A percentile compares a stretch with the other conserved stretches of the same genome.
These are phyloP conservation scores for Magnusiomyces fungicola DNA, from an alignment of 1,139 yeast genomes.

Conservation along the genomic window DNA sequence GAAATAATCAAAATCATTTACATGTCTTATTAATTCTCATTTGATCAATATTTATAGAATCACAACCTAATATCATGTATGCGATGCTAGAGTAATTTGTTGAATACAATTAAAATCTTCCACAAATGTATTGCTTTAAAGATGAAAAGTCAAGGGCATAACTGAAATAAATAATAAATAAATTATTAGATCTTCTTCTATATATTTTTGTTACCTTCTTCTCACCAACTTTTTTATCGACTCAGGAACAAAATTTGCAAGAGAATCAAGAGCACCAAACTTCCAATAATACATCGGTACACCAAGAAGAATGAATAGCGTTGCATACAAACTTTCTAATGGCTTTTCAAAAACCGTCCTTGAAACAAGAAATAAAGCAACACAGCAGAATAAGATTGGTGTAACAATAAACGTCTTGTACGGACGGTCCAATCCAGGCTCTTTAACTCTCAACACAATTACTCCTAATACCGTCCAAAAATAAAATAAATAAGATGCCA, in stretches of 20 bases:
- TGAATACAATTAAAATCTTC: too few species aligned
- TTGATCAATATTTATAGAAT: neutral
- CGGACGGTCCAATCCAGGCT: conserved; percentile 34
- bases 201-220: neutral
- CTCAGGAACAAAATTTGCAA: too few species aligned
- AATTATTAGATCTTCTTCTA: too few species aligned
- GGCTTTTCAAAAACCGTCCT: conserved; percentile 34
- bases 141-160: too few species aligned
- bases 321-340: conserved; percentile 26
- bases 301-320: conserved; percentile 29
- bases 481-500: conserved; percentile 37
- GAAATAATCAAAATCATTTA: neutral
- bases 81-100: too few species aligned
- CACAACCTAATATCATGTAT: neutral
- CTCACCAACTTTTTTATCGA: neutral
- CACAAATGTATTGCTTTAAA: too few species aligned
- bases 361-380: conserved; percentile 33
- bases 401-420: conserved; percentile 34
- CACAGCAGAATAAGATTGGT: conserved; percentile 35
- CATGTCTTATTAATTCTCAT: neutral
- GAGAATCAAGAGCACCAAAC: conserved; percentile 15
- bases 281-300: conserved; percentile 30
- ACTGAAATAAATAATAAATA: too few species aligned
- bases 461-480: conserved; percentile 36
- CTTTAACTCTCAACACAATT: conserved; percentile 30